Evolutionary conservation across 2,329 filamentous ascomycete species (phyloP).

Genomic region (Nigrograna mackinnonii): DNA sequence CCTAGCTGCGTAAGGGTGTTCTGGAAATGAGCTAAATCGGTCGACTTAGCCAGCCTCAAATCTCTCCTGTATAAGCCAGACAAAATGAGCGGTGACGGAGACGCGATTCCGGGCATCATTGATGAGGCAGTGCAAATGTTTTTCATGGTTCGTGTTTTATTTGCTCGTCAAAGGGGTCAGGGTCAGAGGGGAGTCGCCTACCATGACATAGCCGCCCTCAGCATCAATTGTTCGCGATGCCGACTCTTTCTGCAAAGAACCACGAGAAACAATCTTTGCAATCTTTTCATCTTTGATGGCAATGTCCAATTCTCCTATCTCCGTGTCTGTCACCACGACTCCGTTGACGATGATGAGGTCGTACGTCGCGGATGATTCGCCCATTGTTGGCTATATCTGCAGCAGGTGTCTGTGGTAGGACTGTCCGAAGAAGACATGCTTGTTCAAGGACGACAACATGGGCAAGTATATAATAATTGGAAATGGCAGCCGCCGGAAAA

Average conservation of each 20-base stretch:
- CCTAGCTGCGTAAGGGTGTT: too few relatives aligned
- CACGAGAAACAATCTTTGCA: slow-evolving; percentile 34
- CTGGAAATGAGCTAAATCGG: too few relatives aligned
- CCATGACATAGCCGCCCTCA: slow-evolving; percentile 50
- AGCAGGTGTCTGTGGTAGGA: not conserved
- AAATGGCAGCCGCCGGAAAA: not conserved
- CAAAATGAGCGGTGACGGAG: too few relatives aligned
- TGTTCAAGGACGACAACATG: not conserved
- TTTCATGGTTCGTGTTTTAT: too few relatives aligned
- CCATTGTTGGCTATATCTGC: slow-evolving; percentile 8
- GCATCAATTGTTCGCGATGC: slow-evolving; percentile 45
- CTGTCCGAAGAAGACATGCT: not conserved
- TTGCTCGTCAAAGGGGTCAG: not conserved
- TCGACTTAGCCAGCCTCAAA: too few relatives aligned
- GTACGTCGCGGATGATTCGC: slow-evolving; percentile 21
- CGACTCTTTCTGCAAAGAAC: slow-evolving; percentile 28
- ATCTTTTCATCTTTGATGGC: slow-evolving; percentile 49
- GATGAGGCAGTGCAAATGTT: too few relatives aligned
- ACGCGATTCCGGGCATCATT: too few relatives aligned
- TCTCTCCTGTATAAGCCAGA: too few relatives aligned
- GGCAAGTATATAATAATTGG: slow-evolving; percentile 1
- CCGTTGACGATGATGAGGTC: slow-evolving; percentile 49
- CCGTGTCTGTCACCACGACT: slow-evolving; percentile 45
- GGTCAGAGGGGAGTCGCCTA: slow-evolving; percentile 1
- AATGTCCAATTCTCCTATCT: slow-evolving; percentile 45